These are phyloP conservation scores for Amphibolis antarctica DNA, from an alignment of 106 monocot species.

Conservation along the genomic window DNA sequence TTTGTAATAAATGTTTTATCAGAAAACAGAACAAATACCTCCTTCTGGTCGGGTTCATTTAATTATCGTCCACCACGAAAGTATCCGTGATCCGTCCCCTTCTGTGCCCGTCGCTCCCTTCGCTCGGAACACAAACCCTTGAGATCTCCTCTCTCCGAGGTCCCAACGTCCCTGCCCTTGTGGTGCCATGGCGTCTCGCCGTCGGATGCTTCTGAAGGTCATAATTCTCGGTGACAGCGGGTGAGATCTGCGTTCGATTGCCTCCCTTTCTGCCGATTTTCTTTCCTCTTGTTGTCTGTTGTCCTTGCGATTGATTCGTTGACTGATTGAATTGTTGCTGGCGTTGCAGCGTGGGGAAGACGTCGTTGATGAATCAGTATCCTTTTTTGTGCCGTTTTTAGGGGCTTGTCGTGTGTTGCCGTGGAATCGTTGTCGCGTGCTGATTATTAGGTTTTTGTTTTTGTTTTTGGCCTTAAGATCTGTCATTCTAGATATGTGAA, in stretches of 20 bases:
- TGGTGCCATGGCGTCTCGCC: constrained; percentile 60
- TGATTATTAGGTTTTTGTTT: background rate
- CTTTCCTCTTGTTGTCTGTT: background rate
- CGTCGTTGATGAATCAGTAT: constrained; percentile 85
- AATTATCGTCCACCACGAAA: too few species aligned
- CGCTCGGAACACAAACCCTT: too few species aligned
- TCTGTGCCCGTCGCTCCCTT: too few species aligned
- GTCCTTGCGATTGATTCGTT: background rate
- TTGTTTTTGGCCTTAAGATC: constrained; percentile 19
- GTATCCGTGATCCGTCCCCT: too few species aligned
- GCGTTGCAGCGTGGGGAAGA: constrained; percentile 67
- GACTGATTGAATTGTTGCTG: background rate
- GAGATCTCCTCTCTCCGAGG: too few species aligned
- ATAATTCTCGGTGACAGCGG: constrained; percentile 98
- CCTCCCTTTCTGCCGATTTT: background rate
- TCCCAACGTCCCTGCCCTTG: too few species aligned
- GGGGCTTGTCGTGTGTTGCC: background rate
- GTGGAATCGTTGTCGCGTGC: background rate
- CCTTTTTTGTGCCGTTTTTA: background rate
- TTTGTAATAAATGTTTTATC: too few species aligned
- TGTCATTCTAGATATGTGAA: constrained; percentile 57
- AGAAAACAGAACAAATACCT: too few species aligned
- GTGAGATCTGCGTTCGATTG: constrained; percentile 18
- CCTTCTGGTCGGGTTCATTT: too few species aligned
- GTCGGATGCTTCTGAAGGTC: constrained; percentile 94